A percentile compares a stretch with the other conserved stretches of the same genome.
Conservation (phyloP, 2,329 filamentous ascomycete species). For the Simplicillium aogashimaense region DNA sequence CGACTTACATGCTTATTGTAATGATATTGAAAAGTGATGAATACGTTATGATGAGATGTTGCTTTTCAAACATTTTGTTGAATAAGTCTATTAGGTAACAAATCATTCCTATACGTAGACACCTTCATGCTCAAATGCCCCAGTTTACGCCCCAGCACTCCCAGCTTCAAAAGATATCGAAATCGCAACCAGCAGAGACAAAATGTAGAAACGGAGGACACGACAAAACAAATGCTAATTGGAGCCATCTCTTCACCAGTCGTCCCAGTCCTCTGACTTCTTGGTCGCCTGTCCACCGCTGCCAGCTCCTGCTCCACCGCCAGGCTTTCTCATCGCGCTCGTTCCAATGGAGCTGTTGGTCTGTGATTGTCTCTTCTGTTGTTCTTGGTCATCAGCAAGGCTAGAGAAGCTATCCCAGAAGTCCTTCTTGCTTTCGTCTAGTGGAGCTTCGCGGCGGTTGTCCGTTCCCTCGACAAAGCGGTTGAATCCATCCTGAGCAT, state of each 20-base stretch:
- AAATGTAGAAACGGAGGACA: no score
- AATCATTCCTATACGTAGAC: no score
- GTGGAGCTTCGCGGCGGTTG: conserved; percentile 25
- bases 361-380: conserved; percentile 12
- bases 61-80: no score
- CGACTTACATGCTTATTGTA: no score
- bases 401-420: conserved; percentile 91
- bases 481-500: conserved; percentile 69
- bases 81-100: no score
- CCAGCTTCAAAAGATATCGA: no score
- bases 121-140: no score
- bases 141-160: no score
- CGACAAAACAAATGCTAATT: neutral
- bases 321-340: conserved; percentile 45
- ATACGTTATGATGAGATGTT: no score
- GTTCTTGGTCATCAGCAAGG: conserved; percentile 46
- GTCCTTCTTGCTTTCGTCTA: conserved; percentile 61
- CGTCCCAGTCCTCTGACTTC: conserved; percentile 54
- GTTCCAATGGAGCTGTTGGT: conserved; percentile 45
- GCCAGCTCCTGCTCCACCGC: conserved; percentile 23
- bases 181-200: no score
- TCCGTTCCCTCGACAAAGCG: conserved; percentile 76
- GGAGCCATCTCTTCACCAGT: conserved; percentile 32
- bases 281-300: conserved; percentile 26
- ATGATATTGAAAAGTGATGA: no score